Percentiles rank a stretch among this genome's conserved stretches.
These are phyloP conservation scores for Fomitopsis betulina DNA, from an alignment of 1,284 basidiomycete species.

Conservation along the genomic window DNA sequence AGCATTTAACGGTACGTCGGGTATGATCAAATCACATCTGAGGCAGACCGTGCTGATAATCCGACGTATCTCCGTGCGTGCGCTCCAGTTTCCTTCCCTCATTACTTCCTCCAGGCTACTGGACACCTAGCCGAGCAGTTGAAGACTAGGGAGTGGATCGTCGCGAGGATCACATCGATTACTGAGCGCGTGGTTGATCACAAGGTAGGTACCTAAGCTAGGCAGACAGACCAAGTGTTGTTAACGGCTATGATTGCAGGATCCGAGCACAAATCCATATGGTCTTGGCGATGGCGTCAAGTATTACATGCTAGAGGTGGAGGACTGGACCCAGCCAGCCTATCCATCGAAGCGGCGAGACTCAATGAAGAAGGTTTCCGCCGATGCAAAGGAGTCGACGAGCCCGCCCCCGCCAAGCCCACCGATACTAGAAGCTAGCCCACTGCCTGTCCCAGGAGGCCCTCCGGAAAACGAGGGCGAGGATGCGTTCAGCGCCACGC, in stretches of 20 bases:
- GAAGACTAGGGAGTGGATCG: constrained; percentile 88
- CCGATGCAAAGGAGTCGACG: constrained; percentile 26
- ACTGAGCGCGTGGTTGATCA: constrained; percentile 81
- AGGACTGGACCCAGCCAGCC: constrained; percentile 82
- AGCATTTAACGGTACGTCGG: constrained; percentile 82
- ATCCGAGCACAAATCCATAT: constrained; percentile 70
- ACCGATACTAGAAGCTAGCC: constrained; percentile 30
- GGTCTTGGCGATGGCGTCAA: constrained; percentile 87
- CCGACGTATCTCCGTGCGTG: constrained; percentile 34
- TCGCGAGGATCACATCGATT: constrained; percentile 87
- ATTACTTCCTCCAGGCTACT: constrained; percentile 91
- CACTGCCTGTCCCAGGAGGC: constrained; percentile 36
- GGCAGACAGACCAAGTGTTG: background rate
- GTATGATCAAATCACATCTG: constrained; percentile 12
- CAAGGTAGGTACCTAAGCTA: constrained; percentile 44
- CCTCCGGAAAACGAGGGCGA: constrained; percentile 66
- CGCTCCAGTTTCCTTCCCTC: constrained; percentile 82
- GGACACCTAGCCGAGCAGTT: constrained; percentile 83
- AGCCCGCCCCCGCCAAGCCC: constrained; percentile 13
- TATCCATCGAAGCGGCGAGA: constrained; percentile 54
- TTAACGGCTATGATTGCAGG: constrained; percentile 36
- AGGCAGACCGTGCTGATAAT: constrained; percentile 18
- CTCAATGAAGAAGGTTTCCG: constrained; percentile 46
- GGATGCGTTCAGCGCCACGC: constrained; percentile 56
- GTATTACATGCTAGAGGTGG: constrained; percentile 91